phyloP scores from a whole-genome alignment of 2,329 filamentous ascomycete genomes.

The Xylaria sp. region DNA sequence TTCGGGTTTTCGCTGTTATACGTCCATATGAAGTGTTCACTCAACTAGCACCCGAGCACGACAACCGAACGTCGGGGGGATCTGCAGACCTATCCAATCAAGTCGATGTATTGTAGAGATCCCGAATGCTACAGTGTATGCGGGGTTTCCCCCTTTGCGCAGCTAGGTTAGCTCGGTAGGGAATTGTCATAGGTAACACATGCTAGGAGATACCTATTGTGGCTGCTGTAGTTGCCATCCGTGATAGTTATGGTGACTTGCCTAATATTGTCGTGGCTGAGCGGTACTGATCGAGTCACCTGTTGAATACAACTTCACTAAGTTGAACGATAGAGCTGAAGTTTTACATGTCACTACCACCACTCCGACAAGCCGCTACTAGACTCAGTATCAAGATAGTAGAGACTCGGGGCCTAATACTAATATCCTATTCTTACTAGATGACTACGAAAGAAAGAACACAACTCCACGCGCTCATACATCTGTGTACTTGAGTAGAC shows the following conservation, averaged over 20 bases:
- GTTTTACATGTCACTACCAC: too few relatives aligned
- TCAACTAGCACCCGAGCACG: background rate
- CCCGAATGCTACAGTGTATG: background rate
- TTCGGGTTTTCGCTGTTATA: too few relatives aligned
- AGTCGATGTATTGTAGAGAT: background rate
- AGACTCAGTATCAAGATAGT: background rate
- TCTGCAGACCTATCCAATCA: background rate
- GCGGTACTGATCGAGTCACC: too few relatives aligned
- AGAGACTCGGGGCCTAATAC: too few relatives aligned
- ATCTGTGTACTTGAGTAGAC: too few relatives aligned
- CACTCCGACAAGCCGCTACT: background rate
- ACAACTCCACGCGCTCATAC: too few relatives aligned
- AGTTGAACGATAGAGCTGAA: too few relatives aligned
- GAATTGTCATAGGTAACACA: background rate
- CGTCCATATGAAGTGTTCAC: background rate
- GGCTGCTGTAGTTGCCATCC: background rate
- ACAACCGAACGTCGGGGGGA: background rate
- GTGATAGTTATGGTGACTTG: background rate
- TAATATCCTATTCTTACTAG: too few relatives aligned
- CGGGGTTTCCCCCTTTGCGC: background rate
- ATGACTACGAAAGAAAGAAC: too few relatives aligned
- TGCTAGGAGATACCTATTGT: background rate
- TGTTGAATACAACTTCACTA: background rate
- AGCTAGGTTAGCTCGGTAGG: background rate
- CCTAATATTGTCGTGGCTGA: background rate